Conservation (phyloP, 2,329 filamentous ascomycete genomes). For the Aspergillus carbonarius region DNA sequence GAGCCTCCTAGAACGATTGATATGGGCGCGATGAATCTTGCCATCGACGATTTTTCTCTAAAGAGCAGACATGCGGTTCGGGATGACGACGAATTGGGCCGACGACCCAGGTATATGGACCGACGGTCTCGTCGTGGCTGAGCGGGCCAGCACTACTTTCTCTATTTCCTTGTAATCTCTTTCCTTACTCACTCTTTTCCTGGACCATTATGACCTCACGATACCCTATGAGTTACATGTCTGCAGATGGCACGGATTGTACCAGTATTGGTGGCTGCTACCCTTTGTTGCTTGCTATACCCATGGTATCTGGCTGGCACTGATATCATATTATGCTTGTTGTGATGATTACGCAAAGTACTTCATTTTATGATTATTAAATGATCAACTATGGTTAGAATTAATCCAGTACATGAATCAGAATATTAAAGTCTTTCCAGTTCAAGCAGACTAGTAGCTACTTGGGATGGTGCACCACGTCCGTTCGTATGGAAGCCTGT, state of each 20-base stretch:
- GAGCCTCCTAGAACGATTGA: constrained; percentile 8
- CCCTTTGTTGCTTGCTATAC: constrained; percentile 1
- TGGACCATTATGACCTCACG: constrained; percentile 14
- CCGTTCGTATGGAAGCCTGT: too few relatives aligned
- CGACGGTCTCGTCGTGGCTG: constrained; percentile 27
- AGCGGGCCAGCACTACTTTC: not conserved
- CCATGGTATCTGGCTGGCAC: constrained; percentile 11
- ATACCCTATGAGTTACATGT: constrained; percentile 20
- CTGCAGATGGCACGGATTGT: constrained; percentile 5
- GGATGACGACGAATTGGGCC: constrained; percentile 17
- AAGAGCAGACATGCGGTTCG: constrained; percentile 12
- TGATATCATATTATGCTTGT: constrained; percentile 16
- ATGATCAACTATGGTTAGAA: too few relatives aligned
- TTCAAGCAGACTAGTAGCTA: too few relatives aligned
- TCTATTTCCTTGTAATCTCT: not conserved
- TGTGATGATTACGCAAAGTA: not conserved
- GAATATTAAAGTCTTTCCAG: too few relatives aligned
- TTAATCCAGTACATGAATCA: too few relatives aligned
- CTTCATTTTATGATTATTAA: not conserved
- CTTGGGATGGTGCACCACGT: too few relatives aligned
- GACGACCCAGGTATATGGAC: constrained; percentile 33
- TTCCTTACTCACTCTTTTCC: not conserved
- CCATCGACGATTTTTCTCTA: constrained; percentile 17
- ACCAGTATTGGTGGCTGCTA: constrained; percentile 1
- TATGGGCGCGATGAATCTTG: constrained; percentile 7